Base-by-base conservation (phyloP, 228 moss, liverwort and hornwort genomes). In the Sphagnum fallax region DNA sequence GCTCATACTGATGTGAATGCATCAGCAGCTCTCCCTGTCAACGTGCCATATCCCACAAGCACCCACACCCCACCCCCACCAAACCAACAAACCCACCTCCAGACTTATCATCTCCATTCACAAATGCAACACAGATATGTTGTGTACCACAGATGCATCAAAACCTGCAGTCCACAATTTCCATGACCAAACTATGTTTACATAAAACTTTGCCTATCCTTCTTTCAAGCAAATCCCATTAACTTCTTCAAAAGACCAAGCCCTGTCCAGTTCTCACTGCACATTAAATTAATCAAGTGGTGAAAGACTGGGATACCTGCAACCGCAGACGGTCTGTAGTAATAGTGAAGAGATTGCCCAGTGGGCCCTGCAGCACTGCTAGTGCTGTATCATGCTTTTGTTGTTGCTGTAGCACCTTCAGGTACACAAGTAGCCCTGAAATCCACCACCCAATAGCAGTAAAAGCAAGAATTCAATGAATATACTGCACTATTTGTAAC, bases 1-100 rank as follows among this genome's bases (percentile, higher is more conserved):
- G 82, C 67, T 81, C 80, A 82, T 89, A 87, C 65, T 79, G 81
- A 78, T 78, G 64, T 75, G 83, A 79, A 72, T 82, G 79, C 82
- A 98, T 86, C 71, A 98, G 87, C 75, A 98, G 81, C 79, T 87
- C 91, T 82, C 98, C 98, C 93, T 98, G 95, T 87, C 79, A 92
- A 84, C 92, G 91, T 80, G 79, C 74, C 87, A 86, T 60, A 87
- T 75, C 73, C 76, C 83, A 74, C 72, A 69, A 64, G 32, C 32
- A 32, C 32, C 32, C 32, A 32, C 32, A 32, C 32, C 32, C 32
- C 32, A 1, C 32, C 32, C 32, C 32, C 32, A 32, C 32, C 32
- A 32, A 32, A 32, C 55, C 55, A 55, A 12, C 8, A 12, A 55
- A 55, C 8, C 12, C 55, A 8, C 55, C 55, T 55, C 55, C 55